Evolutionary conservation across 768 basidiomycete species (phyloP), one percentile per base, ranked within the genome.

Genomic region (Leucocoprinus birnbaumii): DNA sequence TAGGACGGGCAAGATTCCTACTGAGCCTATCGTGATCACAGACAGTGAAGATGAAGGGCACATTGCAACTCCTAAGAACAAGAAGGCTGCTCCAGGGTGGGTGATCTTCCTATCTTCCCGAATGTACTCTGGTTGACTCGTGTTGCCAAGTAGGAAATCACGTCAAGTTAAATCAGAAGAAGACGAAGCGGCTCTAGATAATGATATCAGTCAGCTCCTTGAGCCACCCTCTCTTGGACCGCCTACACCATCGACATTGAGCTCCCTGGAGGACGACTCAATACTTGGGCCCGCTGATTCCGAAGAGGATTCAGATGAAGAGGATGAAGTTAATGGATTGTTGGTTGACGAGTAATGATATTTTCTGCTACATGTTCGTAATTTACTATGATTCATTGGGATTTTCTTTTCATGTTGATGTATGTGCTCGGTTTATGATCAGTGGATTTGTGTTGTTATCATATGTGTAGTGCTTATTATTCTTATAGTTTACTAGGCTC

Each of bases 311-410:
- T n/a, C n/a, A n/a, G n/a, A 77, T 8, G 83, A 82, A 38, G 79
- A 78, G 41, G 80, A 79, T 1, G 80, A 83, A 67, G 82, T 84
- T 14, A 70, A 75, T 54, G 75, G 72, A 61, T 67, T 80, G 50
- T 63, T 80, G 40, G 71, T 66, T 21, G 71, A 70, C 26, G 70
- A 71, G 19, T 67, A 43, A 58, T 48, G 13, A 51, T 42, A 16
- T 3, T 16, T 25, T 26, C 8, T 27, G 21, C 41, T 22, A 14
- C n/a, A n/a, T n/a, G n/a, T n/a, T n/a, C n/a, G n/a, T n/a, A n/a
- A n/a, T n/a, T 38, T 16, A 9, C 22, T 21, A 10, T 38, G 8
- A 38, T 5, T 38, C n/a, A 16, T 38, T 38, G 38, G 16, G 13
- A 38, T 31, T 11, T 31, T 16, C 4, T 38, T n/a, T 38, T 11